Percentiles rank a stretch among this genome's conserved stretches.
Conservation (phyloP, 129 eudicot genomes). For the Saussurea involucrata region DNA sequence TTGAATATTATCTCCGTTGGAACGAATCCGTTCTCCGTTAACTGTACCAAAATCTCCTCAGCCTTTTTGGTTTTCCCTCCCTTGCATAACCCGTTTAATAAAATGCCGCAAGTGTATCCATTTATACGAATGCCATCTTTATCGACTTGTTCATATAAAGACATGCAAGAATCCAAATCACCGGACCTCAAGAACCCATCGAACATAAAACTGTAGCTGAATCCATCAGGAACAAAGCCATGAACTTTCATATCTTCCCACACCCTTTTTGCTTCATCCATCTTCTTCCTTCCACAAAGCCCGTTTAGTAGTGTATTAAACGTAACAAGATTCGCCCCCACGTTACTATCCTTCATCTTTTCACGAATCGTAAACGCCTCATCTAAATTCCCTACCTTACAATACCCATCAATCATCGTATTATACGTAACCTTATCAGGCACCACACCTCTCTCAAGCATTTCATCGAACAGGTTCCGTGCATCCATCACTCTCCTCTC, state of each 20-base stretch:
- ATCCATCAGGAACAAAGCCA: conserved; percentile 24
- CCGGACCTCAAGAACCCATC: conserved; percentile 9
- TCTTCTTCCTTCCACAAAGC: conserved; percentile 15
- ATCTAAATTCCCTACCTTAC: conserved; percentile 20
- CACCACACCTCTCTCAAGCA: conserved; percentile 14
- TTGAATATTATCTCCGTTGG: conserved; percentile 16
- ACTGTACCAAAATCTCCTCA: conserved; percentile 7
- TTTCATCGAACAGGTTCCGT: conserved; percentile 22
- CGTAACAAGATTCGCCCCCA: conserved; percentile 16
- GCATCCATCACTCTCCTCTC: conserved; percentile 8
- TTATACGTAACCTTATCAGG: conserved; percentile 10
- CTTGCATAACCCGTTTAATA: conserved; percentile 21
- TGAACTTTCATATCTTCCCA: conserved; percentile 8
- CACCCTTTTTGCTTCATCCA: conserved; percentile 10
- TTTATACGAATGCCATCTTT: conserved; percentile 1
- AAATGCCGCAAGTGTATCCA: conserved; percentile 7
- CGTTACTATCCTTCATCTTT: conserved; percentile 1
- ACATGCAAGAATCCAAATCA: neutral
- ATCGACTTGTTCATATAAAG: conserved; percentile 1
- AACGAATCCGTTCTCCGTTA: conserved; percentile 5
- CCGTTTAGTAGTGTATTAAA: conserved; percentile 17
- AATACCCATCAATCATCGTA: conserved; percentile 25
- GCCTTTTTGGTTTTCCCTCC: conserved; percentile 16
- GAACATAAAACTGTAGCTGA: conserved; percentile 19
- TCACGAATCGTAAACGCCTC: conserved; percentile 13